phyloP scores from a whole-genome alignment of 2,329 filamentous ascomycete species.

The Chrysoporthe deuterocubensis region DNA sequence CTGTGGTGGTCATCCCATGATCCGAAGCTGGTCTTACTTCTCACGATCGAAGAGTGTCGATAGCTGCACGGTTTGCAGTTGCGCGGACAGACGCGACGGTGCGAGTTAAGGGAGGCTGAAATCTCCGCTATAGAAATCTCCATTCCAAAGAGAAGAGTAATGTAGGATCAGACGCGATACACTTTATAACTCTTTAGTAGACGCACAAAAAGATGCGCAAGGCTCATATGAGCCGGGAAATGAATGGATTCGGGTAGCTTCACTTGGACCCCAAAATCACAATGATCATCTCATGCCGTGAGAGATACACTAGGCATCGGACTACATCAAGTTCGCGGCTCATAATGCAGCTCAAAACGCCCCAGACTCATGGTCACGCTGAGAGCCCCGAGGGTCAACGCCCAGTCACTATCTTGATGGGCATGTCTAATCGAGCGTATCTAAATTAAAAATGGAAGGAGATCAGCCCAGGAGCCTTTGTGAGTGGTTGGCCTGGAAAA shows the following conservation, averaged over 20 bases:
- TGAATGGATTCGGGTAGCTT: not conserved
- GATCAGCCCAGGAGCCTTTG: too few species aligned
- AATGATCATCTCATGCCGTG: not conserved
- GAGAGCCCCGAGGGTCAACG: too few species aligned
- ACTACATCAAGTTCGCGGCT: not conserved
- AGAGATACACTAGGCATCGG: not conserved
- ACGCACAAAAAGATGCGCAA: not conserved
- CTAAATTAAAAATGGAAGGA: too few species aligned
- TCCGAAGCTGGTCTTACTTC: not conserved
- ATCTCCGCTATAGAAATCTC: constrained; percentile 4
- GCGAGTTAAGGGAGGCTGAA: not conserved
- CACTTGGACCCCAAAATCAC: not conserved
- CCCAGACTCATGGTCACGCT: not conserved
- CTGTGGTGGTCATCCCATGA: not conserved
- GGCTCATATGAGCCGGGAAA: not conserved
- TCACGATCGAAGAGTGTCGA: not conserved
- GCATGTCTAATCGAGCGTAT: not conserved
- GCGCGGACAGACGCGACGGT: not conserved
- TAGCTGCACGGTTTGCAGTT: not conserved
- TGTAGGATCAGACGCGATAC: too few species aligned
- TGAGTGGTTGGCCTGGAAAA: too few species aligned
- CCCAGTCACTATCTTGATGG: not conserved
- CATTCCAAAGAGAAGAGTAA: not conserved
- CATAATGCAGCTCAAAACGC: not conserved
- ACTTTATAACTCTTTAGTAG: not conserved